A percentile compares a stretch with the other conserved stretches of the same genome.
These are phyloP conservation scores for Neonectria magnoliae DNA, from an alignment of 2,329 filamentous ascomycete genomes.

Conservation along the genomic window DNA sequence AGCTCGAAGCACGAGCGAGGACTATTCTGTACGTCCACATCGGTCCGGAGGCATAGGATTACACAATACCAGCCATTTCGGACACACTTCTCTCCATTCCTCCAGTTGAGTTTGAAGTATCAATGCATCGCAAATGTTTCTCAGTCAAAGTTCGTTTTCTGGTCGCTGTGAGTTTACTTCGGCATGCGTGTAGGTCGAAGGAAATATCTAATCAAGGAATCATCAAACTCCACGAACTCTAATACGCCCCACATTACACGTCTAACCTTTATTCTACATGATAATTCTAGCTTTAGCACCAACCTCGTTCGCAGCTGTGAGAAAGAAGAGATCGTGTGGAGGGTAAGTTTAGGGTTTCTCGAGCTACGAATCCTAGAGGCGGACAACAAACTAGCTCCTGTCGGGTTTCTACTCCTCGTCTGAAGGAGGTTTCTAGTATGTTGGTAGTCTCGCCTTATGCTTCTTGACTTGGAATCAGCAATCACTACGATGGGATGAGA, in stretches of 20 bases:
- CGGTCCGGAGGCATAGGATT: background rate
- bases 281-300: background rate
- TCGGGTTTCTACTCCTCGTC: background rate
- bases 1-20: constrained; percentile 9
- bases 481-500: background rate
- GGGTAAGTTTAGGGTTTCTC: too few species aligned
- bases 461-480: background rate
- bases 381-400: background rate
- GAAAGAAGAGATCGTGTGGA: background rate
- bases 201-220: background rate
- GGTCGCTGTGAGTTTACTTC: background rate
- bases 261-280: background rate
- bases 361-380: background rate
- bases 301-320: too few species aligned
- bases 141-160: background rate
- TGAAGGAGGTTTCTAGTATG: background rate
- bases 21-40: background rate
- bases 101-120: background rate
- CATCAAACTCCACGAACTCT: background rate
- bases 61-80: constrained; percentile 9
- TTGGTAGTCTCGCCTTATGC: background rate
- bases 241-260: background rate
- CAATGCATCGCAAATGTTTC: too few species aligned
- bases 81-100: background rate
- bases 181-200: too few species aligned